These are phyloP conservation scores for Phytopythium litorale DNA, from an alignment of 352 stramenopile species.

Conservation along the genomic window DNA sequence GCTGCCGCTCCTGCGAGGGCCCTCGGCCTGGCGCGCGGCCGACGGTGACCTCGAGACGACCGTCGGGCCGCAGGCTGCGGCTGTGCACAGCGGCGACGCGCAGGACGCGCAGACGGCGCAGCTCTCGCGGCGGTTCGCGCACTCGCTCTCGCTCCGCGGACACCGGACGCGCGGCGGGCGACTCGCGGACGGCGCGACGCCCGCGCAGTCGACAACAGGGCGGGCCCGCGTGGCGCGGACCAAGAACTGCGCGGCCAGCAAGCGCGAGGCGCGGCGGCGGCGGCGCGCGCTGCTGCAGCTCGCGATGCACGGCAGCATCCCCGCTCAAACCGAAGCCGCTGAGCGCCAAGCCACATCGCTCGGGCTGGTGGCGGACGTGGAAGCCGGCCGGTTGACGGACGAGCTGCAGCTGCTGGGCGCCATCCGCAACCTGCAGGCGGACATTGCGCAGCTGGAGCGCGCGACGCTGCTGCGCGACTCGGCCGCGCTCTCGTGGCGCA, in stretches of 20 bases:
- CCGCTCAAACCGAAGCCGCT: neutral
- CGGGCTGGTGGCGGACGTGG: slow-evolving; percentile 4
- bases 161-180: slow-evolving; percentile 8
- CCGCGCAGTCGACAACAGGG: neutral
- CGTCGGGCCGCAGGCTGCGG: neutral
- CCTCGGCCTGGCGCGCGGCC: neutral
- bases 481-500: slow-evolving; percentile 27
- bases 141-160: slow-evolving; percentile 27
- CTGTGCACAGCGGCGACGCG: neutral
- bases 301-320: neutral
- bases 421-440: slow-evolving; percentile 29
- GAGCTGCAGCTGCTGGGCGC: slow-evolving; percentile 25
- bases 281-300: neutral
- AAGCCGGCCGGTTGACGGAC: slow-evolving; percentile 8
- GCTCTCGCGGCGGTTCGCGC: slow-evolving; percentile 36
- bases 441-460: slow-evolving; percentile 35
- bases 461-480: slow-evolving; percentile 36
- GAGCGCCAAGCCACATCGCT: neutral
- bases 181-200: neutral
- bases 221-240: slow-evolving; percentile 5
- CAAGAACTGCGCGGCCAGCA: slow-evolving; percentile 29
- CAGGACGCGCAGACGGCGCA: slow-evolving; percentile 6
- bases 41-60: neutral
- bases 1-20: slow-evolving; percentile 1
- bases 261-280: slow-evolving; percentile 13